Evolutionary conservation across 352 stramenopile genomes (phyloP).

Genomic region (Pythium utonaiense): DNA sequence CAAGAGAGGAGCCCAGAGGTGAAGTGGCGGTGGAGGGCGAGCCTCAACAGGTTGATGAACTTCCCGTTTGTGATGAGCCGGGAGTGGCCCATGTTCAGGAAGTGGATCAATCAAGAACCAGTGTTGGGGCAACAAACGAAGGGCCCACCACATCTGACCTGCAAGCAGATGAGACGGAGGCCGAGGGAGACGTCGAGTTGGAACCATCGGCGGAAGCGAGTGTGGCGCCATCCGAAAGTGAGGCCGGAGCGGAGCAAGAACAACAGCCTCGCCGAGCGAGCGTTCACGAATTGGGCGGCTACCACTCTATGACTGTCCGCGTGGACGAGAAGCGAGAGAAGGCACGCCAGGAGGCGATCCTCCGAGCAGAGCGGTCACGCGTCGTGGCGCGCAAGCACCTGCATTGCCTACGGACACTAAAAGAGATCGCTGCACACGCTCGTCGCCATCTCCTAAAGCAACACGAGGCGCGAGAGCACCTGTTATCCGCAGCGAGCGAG

Average conservation of each 20-base stretch:
- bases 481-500: not conserved
- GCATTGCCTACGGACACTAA: slow-evolving; percentile 42
- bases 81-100: too few relatives aligned
- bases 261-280: not conserved
- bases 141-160: not conserved
- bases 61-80: too few relatives aligned
- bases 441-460: slow-evolving; percentile 25
- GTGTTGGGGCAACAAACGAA: not conserved
- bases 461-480: slow-evolving; percentile 17
- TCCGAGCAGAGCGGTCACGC: slow-evolving; percentile 41
- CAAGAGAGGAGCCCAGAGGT: not conserved
- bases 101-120: too few relatives aligned
- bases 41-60: not conserved
- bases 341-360: slow-evolving; percentile 29
- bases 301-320: slow-evolving; percentile 11
- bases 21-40: not conserved
- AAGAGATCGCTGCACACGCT: slow-evolving; percentile 39
- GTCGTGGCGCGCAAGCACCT: slow-evolving; percentile 47
- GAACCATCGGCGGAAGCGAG: too few relatives aligned
- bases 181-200: too few relatives aligned
- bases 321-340: slow-evolving; percentile 20
- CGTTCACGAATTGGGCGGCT: slow-evolving; percentile 8
- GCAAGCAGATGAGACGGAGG: not conserved
- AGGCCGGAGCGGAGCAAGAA: too few relatives aligned
- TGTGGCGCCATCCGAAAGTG: too few relatives aligned